These are phyloP conservation scores for Sphagnurus paluster DNA, from an alignment of 1,284 basidiomycete genomes.

Conservation along the genomic window DNA sequence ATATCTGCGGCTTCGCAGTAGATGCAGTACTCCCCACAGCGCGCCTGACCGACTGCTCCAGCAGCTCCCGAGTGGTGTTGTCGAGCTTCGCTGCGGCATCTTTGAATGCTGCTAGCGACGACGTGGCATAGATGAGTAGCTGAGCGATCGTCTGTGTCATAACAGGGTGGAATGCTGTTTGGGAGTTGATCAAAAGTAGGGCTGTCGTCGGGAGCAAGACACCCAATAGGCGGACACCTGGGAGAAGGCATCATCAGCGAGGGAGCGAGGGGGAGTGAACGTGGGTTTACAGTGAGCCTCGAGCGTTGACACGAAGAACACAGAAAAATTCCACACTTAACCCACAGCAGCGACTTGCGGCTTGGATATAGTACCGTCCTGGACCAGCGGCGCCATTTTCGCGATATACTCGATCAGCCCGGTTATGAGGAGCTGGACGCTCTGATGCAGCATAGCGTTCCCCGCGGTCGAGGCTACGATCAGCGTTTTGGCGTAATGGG, in stretches of 20 bases:
- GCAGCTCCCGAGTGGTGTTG: slow-evolving; percentile 53
- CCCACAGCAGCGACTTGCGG: slow-evolving; percentile 61
- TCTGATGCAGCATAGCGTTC: slow-evolving; percentile 70
- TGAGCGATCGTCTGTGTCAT: slow-evolving; percentile 73
- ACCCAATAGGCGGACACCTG: slow-evolving; percentile 71
- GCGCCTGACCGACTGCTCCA: slow-evolving; percentile 82
- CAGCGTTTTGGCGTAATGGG: slow-evolving; percentile 86
- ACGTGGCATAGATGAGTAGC: slow-evolving; percentile 75
- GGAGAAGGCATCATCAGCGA: background rate
- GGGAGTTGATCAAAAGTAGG: slow-evolving; percentile 65
- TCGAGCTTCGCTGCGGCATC: slow-evolving; percentile 79
- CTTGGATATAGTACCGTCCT: slow-evolving; percentile 56
- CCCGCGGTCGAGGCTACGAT: slow-evolving; percentile 65
- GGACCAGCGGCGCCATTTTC: slow-evolving; percentile 58
- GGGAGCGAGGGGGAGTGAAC: background rate
- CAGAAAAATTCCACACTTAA: slow-evolving; percentile 81
- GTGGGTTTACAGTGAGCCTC: slow-evolving; percentile 63
- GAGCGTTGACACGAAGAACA: slow-evolving; percentile 58
- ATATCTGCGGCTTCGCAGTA: slow-evolving; percentile 74
- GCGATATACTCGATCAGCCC: slow-evolving; percentile 80
- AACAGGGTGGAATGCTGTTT: slow-evolving; percentile 45
- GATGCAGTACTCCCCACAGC: slow-evolving; percentile 55
- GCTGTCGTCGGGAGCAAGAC: slow-evolving; percentile 81
- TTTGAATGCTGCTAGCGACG: slow-evolving; percentile 81
- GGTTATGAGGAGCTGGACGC: slow-evolving; percentile 76